These are phyloP conservation scores for Coemansia sp. DNA, from an alignment of 192 early-diverging fungal species.

Conservation along the genomic window DNA sequence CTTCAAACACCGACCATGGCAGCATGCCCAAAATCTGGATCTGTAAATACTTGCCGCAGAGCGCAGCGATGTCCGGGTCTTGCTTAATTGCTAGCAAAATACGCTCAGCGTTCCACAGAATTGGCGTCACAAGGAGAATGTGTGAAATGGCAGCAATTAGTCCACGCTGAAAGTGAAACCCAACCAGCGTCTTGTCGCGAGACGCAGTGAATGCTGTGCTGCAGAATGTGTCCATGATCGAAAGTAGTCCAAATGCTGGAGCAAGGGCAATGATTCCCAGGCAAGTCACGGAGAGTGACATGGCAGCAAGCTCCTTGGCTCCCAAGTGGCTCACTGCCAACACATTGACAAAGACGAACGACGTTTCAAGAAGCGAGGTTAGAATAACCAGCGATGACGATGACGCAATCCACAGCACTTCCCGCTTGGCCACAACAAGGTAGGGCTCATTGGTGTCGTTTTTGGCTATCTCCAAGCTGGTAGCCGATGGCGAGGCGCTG, in stretches of 20 bases:
- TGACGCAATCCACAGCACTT: constrained; percentile 26
- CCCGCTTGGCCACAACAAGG: constrained; percentile 13
- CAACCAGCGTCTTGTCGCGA: constrained; percentile 62
- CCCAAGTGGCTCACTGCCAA: constrained; percentile 65
- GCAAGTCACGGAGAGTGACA: constrained; percentile 69
- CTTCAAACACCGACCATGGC: constrained; percentile 80
- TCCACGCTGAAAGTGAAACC: constrained; percentile 75
- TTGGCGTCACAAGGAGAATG: constrained; percentile 65
- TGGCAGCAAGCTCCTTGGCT: constrained; percentile 65
- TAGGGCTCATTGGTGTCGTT: constrained; percentile 31
- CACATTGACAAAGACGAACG: constrained; percentile 61
- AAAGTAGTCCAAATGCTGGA: constrained; percentile 64
- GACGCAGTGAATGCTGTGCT: constrained; percentile 71
- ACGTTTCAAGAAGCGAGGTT: constrained; percentile 61
- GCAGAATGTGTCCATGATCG: constrained; percentile 81
- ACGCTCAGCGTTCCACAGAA: constrained; percentile 72
- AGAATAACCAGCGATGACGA: constrained; percentile 32
- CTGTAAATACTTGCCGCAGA: constrained; percentile 67
- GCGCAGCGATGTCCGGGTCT: constrained; percentile 62
- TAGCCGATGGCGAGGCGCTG: constrained; percentile 30
- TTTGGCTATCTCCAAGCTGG: constrained; percentile 29
- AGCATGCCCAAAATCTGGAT: constrained; percentile 70
- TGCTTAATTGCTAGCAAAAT: constrained; percentile 71
- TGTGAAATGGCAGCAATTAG: constrained; percentile 70
- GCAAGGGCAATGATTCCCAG: constrained; percentile 65